Evolutionary conservation across 202 grass and related monocot species (phyloP).

Genomic region (Digitaria exilis): DNA sequence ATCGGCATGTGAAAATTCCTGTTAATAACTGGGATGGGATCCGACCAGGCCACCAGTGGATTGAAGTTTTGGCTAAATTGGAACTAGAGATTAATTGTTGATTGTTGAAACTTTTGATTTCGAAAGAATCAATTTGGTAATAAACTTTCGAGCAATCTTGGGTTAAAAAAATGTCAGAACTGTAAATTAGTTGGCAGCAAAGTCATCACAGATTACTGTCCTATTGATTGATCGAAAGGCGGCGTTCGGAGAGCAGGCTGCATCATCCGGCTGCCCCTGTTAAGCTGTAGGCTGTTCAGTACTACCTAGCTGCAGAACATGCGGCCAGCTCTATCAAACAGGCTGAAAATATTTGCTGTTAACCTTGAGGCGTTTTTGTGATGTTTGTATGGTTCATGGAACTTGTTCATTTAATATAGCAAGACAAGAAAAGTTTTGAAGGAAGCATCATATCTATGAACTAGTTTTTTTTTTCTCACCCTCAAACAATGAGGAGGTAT

Average conservation of each 20-base stretch:
- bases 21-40: neutral
- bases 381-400: neutral
- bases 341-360: neutral
- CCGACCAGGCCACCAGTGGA: neutral
- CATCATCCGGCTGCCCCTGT: too few relatives aligned
- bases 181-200: constrained; percentile 19
- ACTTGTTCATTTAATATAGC: neutral
- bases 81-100: neutral
- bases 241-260: too few relatives aligned
- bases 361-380: neutral
- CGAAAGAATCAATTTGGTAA: too few relatives aligned
- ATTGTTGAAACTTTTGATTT: neutral
- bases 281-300: too few relatives aligned
- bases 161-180: neutral
- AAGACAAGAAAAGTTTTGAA: neutral
- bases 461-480: too few relatives aligned
- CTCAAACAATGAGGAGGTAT: too few relatives aligned
- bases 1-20: neutral
- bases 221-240: neutral
- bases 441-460: too few relatives aligned
- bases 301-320: too few relatives aligned
- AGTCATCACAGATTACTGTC: neutral
- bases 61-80: neutral
- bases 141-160: neutral
- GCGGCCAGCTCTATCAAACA: too few relatives aligned